Evolutionary conservation across 2,329 filamentous ascomycete genomes (phyloP), one percentile per base, ranked within the genome.

Genomic region (Anisogramma anomala): DNA sequence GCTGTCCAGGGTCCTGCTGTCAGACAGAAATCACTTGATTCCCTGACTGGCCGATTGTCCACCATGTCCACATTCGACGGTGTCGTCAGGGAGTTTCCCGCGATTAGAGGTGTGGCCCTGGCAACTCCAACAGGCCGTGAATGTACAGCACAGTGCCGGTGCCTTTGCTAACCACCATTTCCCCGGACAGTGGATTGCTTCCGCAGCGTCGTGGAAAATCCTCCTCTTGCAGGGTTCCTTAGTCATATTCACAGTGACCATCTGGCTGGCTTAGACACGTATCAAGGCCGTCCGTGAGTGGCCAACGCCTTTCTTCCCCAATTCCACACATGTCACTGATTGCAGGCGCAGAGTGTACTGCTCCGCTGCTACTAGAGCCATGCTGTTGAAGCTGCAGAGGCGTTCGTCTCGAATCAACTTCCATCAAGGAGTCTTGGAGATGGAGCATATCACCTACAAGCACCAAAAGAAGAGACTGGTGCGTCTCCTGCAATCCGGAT

Each of bases 161-260:
- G 6, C 3, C 8, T 18, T 3, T 3, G 30, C 23, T 11, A 14
- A 31, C 14, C 17, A 36, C 9, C 20, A 5, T 13, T 22, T 4
- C 25, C 25, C 33, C 13, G 18, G 13, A 8, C 42, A 84, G 80
- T 95, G 49, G 88, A 95, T 60, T 86, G 79, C 63, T 95, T 95
- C 53, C 75, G 84, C 64, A 62, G 13, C 67, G 69, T 34, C 62
- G 66, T 33, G 1, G 34, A 39, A 9, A 36, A 44, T 15, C 71
- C 82, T 3, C 83, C 86, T 0, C 61, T 91, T 41, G 87, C 84
- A 13, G 91, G 82, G 58, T 94, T 96, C 55, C 68, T 96, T 19
- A 93, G 84, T 59, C 89, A 96, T 71, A 78, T 93, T 2, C 89
- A 95, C 56, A 93, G 82, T 49, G 88, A 95, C 53, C 89, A 95